A percentile compares a stretch with the other conserved stretches of the same genome.
phyloP scores from a whole-genome alignment of 192 early-diverging fungal species.

The Mycoemilia scoparia region DNA sequence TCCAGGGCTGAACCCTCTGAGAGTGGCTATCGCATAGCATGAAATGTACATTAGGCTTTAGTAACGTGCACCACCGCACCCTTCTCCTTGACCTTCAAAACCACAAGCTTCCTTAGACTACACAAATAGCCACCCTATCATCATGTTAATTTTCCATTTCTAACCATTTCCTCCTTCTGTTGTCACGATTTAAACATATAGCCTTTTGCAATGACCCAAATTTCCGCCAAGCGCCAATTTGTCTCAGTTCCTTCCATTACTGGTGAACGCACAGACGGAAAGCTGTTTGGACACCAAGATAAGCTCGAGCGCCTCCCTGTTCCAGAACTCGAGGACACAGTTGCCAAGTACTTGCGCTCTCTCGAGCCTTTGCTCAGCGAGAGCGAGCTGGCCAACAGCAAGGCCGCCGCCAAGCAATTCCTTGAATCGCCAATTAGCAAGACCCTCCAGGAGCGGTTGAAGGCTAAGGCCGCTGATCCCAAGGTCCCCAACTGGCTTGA shows the following conservation, averaged over 20 bases:
- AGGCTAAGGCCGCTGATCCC: conserved; percentile 51
- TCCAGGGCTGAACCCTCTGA: too few relatives aligned
- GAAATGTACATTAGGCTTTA: too few relatives aligned
- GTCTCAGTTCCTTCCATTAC: neutral
- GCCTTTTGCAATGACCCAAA: too few relatives aligned
- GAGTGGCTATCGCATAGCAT: too few relatives aligned
- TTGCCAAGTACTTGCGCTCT: conserved; percentile 61
- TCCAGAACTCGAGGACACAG: conserved; percentile 63
- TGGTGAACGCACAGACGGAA: conserved; percentile 16
- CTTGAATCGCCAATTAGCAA: conserved; percentile 64
- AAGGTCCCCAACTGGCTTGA: conserved; percentile 76
- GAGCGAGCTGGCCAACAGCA: conserved; percentile 50
- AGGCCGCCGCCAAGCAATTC: conserved; percentile 56
- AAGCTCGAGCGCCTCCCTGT: conserved; percentile 80
- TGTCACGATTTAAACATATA: too few relatives aligned
- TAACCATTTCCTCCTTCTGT: too few relatives aligned
- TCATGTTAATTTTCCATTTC: too few relatives aligned
- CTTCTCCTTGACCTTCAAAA: too few relatives aligned
- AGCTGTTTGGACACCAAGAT: conserved; percentile 54
- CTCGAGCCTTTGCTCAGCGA: conserved; percentile 54
- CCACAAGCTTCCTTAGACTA: too few relatives aligned
- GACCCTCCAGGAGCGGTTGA: conserved; percentile 67
- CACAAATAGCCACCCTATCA: too few relatives aligned
- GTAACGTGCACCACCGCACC: too few relatives aligned
- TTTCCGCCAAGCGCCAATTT: too few relatives aligned